These are phyloP conservation scores for Venturia aucupariae DNA, from an alignment of 2,329 filamentous ascomycete species.

Conservation along the genomic window DNA sequence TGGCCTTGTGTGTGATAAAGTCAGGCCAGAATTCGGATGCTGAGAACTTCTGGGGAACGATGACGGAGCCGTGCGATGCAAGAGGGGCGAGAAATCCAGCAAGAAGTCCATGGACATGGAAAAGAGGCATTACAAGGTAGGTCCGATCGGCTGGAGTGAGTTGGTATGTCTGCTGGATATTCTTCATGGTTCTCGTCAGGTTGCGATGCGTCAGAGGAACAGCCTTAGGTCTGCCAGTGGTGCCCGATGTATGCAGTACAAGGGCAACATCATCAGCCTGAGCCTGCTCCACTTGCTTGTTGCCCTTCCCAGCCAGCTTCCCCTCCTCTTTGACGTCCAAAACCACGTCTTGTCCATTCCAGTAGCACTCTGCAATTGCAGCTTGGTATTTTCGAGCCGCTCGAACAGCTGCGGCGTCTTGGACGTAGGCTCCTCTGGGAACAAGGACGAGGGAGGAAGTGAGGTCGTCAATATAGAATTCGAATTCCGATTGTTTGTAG, in stretches of 20 bases:
- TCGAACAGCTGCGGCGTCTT: slow-evolving; percentile 61
- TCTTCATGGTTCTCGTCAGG: slow-evolving; percentile 52
- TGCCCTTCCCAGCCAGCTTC: slow-evolving; percentile 47
- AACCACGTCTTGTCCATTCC: slow-evolving; percentile 61
- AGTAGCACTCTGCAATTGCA: slow-evolving; percentile 81
- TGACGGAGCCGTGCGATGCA: slow-evolving; percentile 64
- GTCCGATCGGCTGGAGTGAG: slow-evolving; percentile 64
- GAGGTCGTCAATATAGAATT: slow-evolving; percentile 85
- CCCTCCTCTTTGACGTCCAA: slow-evolving; percentile 71
- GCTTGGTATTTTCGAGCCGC: slow-evolving; percentile 72
- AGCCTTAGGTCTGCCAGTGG: slow-evolving; percentile 77
- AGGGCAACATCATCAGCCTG: slow-evolving; percentile 72
- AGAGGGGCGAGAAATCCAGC: slow-evolving; percentile 74
- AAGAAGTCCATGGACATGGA: slow-evolving; percentile 83
- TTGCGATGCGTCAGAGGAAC: slow-evolving; percentile 76
- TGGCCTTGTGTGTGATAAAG: slow-evolving; percentile 64
- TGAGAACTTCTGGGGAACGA: slow-evolving; percentile 72
- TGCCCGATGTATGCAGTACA: slow-evolving; percentile 76
- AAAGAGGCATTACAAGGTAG: slow-evolving; percentile 82
- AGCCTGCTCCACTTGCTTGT: slow-evolving; percentile 42
- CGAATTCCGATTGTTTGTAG: slow-evolving; percentile 84
- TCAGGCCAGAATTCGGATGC: slow-evolving; percentile 75
- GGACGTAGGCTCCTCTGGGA: slow-evolving; percentile 58
- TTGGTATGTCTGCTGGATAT: slow-evolving; percentile 70
- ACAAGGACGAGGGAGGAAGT: slow-evolving; percentile 71